Evolutionary conservation across 2,329 filamentous ascomycete genomes (phyloP).

Genomic region (Conoideocrella luteorostrata): DNA sequence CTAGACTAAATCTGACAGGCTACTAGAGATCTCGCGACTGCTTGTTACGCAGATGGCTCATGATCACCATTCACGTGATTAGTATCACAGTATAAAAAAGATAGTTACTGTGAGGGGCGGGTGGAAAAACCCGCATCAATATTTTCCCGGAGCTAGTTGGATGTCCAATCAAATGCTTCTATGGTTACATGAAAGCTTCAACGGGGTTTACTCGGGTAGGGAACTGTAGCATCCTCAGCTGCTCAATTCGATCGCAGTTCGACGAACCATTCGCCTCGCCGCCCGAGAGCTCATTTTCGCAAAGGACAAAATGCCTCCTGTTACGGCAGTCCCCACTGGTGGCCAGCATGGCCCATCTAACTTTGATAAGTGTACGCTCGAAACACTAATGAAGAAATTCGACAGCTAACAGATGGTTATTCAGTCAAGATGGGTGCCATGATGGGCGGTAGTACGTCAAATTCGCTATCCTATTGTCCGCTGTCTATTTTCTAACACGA

Average conservation of each 20-base stretch:
- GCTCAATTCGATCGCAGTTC: background rate
- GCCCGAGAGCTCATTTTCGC: background rate
- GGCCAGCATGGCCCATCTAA: slow-evolving; percentile 44
- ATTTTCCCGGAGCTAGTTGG: slow-evolving; percentile 18
- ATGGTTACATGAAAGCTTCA: slow-evolving; percentile 1
- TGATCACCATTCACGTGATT: slow-evolving; percentile 30
- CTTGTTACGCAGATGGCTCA: slow-evolving; percentile 17
- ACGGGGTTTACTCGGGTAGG: too few relatives aligned
- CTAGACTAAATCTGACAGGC: background rate
- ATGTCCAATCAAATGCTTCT: slow-evolving; percentile 19
- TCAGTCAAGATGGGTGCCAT: slow-evolving; percentile 84
- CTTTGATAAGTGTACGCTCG: slow-evolving; percentile 46
- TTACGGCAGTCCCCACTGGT: slow-evolving; percentile 29
- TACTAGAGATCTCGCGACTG: background rate
- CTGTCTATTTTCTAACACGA: slow-evolving; percentile 23
- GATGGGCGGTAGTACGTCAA: slow-evolving; percentile 89
- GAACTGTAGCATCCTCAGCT: too few relatives aligned
- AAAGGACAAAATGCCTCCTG: slow-evolving; percentile 30
- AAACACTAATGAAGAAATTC: background rate
- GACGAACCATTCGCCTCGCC: background rate
- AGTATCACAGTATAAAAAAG: slow-evolving; percentile 18
- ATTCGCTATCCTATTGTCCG: background rate
- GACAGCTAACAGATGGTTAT: slow-evolving; percentile 5
- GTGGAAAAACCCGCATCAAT: slow-evolving; percentile 18
- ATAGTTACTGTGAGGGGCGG: slow-evolving; percentile 20